Evolutionary conservation across 2,329 filamentous ascomycete genomes (phyloP).

Genomic region (Dendrostoma leiphaemia): DNA sequence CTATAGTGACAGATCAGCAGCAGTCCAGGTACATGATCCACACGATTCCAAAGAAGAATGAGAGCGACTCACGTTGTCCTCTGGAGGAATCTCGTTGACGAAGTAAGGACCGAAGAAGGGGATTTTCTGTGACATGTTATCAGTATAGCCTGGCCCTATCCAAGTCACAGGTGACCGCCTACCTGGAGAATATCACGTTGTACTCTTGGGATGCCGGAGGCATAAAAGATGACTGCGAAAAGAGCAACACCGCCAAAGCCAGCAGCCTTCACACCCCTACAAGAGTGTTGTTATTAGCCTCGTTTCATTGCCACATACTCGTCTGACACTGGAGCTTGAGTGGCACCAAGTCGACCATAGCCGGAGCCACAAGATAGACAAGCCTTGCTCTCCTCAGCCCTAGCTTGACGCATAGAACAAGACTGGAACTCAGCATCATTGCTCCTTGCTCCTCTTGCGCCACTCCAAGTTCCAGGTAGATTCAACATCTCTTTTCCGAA

Average conservation of each 20-base stretch:
- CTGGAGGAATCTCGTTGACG: slow-evolving; percentile 52
- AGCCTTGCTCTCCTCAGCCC: no score
- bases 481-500: background rate
- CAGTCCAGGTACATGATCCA: background rate
- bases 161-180: slow-evolving; percentile 20
- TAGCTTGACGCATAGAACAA: no score
- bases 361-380: background rate
- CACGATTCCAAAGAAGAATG: background rate
- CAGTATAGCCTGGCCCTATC: slow-evolving; percentile 13
- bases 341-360: background rate
- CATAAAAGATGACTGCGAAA: slow-evolving; percentile 57
- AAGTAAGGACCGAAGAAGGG: slow-evolving; percentile 52
- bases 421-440: no score
- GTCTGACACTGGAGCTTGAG: background rate
- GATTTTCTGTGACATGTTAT: slow-evolving; percentile 44
- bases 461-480: background rate
- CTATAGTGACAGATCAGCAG: background rate
- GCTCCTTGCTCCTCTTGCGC: no score
- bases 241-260: slow-evolving; percentile 57
- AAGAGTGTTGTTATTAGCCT: slow-evolving; percentile 7
- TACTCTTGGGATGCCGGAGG: slow-evolving; percentile 61
- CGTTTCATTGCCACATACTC: slow-evolving; percentile 2
- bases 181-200: slow-evolving; percentile 59
- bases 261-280: slow-evolving; percentile 50
- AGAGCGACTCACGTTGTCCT: slow-evolving; percentile 57